Conservation (phyloP, 805 yeast genomes). For the Nakazawaea siamensis region DNA sequence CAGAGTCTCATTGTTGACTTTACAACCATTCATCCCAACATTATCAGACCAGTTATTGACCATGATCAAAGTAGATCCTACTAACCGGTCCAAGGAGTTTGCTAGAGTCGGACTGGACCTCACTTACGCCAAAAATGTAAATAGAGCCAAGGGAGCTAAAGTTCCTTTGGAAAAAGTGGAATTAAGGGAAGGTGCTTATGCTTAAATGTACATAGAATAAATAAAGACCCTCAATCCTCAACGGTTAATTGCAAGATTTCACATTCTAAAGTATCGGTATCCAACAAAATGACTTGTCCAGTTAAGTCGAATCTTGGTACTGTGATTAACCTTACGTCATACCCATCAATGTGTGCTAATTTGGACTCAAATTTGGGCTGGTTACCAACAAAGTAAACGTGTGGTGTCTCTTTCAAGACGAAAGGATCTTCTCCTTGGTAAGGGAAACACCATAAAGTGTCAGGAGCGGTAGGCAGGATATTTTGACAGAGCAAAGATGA, state of each 20-base stretch:
- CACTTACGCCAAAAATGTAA: conserved; percentile 46
- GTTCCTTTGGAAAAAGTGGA: conserved; percentile 22
- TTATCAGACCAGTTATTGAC: conserved; percentile 51
- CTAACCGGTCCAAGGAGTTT: conserved; percentile 31
- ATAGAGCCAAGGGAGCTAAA: conserved; percentile 22
- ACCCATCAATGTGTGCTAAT: conserved; percentile 22
- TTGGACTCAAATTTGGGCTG: conserved; percentile 55
- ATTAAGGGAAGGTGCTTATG: conserved; percentile 12
- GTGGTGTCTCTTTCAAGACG: conserved; percentile 70
- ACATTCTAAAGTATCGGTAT: conserved; percentile 47
- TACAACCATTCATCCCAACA: conserved; percentile 68
- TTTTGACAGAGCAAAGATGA: conserved; percentile 77
- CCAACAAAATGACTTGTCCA: conserved; percentile 57
- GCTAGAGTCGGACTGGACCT: conserved; percentile 51
- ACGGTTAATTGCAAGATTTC: conserved; percentile 30
- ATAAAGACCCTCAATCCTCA: background rate
- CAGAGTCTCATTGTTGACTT: conserved; percentile 56
- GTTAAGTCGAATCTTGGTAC: conserved; percentile 66
- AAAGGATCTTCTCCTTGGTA: conserved; percentile 74
- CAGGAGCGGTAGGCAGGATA: conserved; percentile 91
- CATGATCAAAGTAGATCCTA: conserved; percentile 44
- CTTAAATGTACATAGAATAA: background rate
- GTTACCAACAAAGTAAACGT: conserved; percentile 81
- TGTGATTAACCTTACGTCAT: conserved; percentile 43
- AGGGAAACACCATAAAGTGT: conserved; percentile 88